Evolutionary conservation across 495 filamentous ascomycete species (phyloP), one percentile per base, ranked within the genome.

Genomic region (Amphirosellinia nigrospora): DNA sequence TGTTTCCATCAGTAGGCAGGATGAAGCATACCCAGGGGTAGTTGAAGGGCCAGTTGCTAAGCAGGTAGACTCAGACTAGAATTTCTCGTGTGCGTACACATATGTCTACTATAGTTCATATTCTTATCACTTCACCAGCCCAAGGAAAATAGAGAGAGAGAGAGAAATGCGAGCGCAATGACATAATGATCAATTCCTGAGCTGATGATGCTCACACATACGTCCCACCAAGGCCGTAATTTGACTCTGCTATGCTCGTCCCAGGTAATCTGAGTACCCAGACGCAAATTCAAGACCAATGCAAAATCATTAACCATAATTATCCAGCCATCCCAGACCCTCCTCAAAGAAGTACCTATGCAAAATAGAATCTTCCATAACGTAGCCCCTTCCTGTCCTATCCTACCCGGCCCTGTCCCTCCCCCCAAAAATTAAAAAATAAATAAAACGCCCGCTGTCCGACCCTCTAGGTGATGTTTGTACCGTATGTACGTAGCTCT

Each of bases 251-350:
- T 48, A 21, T 23, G n/a, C 6, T 2, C 8, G 45, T 48, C 45
- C 45, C 9, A 48, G 45, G 45, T 48, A 48, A 23, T 48, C 45
- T n/a, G 13, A 15, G 13, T 46, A 48, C 45, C 45, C 23, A 23
- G 45, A 21, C 45, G 30, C 53, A n/a, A 56, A 36, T 58, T 32
- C 55, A 58, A 36, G 19, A 58, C 55, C 32, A 58, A 58, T 36
- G 19, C 32, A 58, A 53, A 26, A 32, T 28, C 15, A 16, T 53
- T 21, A 34, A 21, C 19, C 16, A 21, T 53, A 36, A 36, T 36
- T 3, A 58, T 21, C 30, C 28, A 58, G n/a, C 6, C n/a, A 10
- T 53, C 26, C 50, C 15, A 52, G 1, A 26, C 50, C 15, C 28
- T 26, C 15, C 28, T 53, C 21, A 4, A 28, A 3, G 50, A 4